Conservation (phyloP, 2,329 filamentous ascomycete species). For the Fusarium ramigenum region DNA sequence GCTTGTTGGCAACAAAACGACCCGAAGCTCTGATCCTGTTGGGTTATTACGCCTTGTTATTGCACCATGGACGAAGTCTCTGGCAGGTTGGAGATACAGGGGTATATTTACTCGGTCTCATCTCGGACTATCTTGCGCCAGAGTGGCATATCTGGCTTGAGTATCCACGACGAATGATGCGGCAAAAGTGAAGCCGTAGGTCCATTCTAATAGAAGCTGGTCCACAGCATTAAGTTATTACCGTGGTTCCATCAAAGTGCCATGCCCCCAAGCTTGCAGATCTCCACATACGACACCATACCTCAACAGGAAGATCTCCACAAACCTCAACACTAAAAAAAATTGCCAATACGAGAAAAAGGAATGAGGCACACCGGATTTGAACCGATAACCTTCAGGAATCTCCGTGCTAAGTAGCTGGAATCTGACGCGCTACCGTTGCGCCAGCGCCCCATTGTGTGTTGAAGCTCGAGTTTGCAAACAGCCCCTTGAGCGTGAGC, state of each 20-base stretch:
- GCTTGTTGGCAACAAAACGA: background rate
- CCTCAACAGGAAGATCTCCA: conserved; percentile 1
- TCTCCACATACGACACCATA: background rate
- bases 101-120: conserved; percentile 3
- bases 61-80: conserved; percentile 8
- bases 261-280: background rate
- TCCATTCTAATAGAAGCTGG: background rate
- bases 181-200: rapidly evolving
- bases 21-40: conserved; percentile 10
- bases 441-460: background rate
- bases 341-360: background rate
- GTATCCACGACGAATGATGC: background rate
- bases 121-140: background rate
- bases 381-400: conserved; percentile 2
- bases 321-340: background rate
- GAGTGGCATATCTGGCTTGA: conserved; percentile 25
- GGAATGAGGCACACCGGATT: background rate
- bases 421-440: conserved; percentile 1
- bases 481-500: background rate
- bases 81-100: conserved; percentile 26
- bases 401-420: background rate
- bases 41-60: conserved; percentile 17
- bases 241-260: background rate
- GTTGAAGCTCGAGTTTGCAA: background rate
- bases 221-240: no score